Base-by-base conservation (phyloP, 345 rosid species). In the Euphorbia pulcherrima region DNA sequence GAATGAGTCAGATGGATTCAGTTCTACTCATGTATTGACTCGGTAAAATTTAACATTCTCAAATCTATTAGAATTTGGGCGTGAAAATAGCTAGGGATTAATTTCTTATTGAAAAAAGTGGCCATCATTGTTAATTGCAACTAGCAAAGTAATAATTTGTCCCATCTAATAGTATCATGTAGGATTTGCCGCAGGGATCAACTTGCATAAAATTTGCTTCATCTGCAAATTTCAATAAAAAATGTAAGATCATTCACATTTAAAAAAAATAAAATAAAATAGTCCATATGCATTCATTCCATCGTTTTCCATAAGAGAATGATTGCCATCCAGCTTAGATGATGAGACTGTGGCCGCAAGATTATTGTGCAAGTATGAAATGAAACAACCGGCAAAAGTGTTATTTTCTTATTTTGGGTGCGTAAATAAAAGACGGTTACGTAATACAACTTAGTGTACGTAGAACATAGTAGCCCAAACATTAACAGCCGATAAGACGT, bases 381-480 rank as follows among this genome's bases (percentile, higher is more conserved):
- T 37, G 69, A 76, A 81, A 78, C 85, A 75, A 68, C 78, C 74
- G 67, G 84, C 83, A 81, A 72, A 30, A 9, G 48, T 11, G 10
- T 44, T 44, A 0, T 47, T 47, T 47, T 47, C 20, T 50, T 30
- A 12, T 59, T 44, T 16, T 51, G 80, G 74, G 79, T 88, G 82
- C 86, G 86, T 78, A 80, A 80, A 75, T n/a, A n/a, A n/a, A n/a
- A n/a, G n/a, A n/a, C n/a, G n/a, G n/a, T 88, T 79, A 85, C 86
- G 86, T 82, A 86, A 86, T 84, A 84, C 87, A 75, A 76, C n/a
- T n/a, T n/a, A n/a, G 72, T 80, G 80, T 88, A 88, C 98, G 95
- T 90, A 90, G 95, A 76, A 78, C 79, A 80, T 77, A 74, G 83
- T 69, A 61, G 17, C n/a, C n/a, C n/a, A n/a, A n/a, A n/a, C n/a